A percentile compares a stretch with the other conserved stretches of the same genome.
These are phyloP conservation scores for Macrolepiota dolichaula DNA, from an alignment of 768 basidiomycete genomes.

Conservation along the genomic window DNA sequence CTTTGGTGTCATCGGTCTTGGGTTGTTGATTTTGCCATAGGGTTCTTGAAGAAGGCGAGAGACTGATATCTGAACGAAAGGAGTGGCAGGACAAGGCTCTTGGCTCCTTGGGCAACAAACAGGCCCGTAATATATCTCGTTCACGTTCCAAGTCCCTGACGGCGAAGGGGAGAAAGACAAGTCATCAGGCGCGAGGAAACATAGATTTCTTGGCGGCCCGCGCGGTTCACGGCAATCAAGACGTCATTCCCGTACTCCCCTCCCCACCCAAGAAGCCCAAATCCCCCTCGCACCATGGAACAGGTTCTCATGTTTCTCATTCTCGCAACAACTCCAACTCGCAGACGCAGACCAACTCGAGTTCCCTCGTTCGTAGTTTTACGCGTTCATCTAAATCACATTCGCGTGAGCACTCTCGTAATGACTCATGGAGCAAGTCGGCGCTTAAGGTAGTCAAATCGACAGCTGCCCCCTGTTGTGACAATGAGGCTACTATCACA, in stretches of 20 bases:
- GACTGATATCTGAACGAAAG: conserved; percentile 59
- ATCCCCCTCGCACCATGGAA: not conserved
- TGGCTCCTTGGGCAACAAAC: conserved; percentile 62
- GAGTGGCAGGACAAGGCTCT: conserved; percentile 65
- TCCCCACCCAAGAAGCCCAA: conserved; percentile 13
- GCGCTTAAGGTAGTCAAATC: conserved; percentile 38
- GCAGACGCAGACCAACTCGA: conserved; percentile 2
- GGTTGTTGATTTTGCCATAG: conserved; percentile 30
- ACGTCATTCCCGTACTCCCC: conserved; percentile 39
- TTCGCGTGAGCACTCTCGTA: conserved; percentile 33
- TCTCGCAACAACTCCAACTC: not conserved
- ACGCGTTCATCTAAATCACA: conserved; percentile 9
- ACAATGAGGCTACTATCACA: not conserved
- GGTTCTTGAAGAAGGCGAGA: conserved; percentile 63
- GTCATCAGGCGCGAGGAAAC: conserved; percentile 26
- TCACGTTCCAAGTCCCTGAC: conserved; percentile 58
- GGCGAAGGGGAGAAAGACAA: conserved; percentile 25
- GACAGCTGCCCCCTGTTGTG: conserved; percentile 20
- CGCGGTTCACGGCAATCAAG: conserved; percentile 65
- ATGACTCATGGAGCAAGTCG: conserved; percentile 40
- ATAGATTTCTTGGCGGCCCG: conserved; percentile 65
- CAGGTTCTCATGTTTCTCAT: not conserved
- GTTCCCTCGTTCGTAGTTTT: conserved; percentile 2
- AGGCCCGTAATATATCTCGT: conserved; percentile 59
- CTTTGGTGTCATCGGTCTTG: conserved; percentile 3